Evolutionary conservation across 2,329 filamentous ascomycete genomes (phyloP), one percentile per base, ranked within the genome.

Genomic region (Microsporum audouinii): DNA sequence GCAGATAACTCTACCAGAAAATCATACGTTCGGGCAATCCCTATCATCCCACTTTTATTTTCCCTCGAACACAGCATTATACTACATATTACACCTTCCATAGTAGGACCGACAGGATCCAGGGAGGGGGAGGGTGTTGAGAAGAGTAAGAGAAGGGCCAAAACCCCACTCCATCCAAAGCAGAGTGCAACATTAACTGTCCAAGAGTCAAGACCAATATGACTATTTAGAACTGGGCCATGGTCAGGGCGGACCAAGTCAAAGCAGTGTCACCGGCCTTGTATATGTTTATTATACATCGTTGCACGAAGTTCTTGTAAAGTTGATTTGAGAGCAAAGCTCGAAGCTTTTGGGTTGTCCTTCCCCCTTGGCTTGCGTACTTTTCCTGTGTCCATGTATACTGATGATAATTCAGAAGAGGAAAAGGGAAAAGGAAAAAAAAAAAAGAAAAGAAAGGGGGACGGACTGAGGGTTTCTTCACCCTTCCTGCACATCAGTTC

Each of bases 181-280:
- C 27, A 29, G 23, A 31, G 31, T 53, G 49, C 49, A 33, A n/a
- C 31, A 23, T n/a, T 33, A 6, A 34, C 29, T 23, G 23, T 14
- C 23, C 23, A 29, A 31, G 3, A 8, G 17, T 43, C 6, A 43
- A 47, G 7, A 47, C 10, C 34, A 36, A 53, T 34, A 53, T n/a
- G 29, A 27, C 49, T 34, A 53, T 53, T 53, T 34, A 10, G 27
- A 31, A 53, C 27, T 33, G 49, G 27, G 27, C 49, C 49, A 53
- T 27, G 49, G 49, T 53, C 49, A 34, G 49, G 49, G 10, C 49
- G 14, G 7, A 33, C 27, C 49, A 53, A 53, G 49, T 29, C 27
- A 12, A 53, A 53, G 49, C 49, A 7, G 49, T 53, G 49, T 53
- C 49, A 53, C 49, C 27, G n/a, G 70, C 70, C 0, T 85, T 84